Conservation (phyloP, 495 filamentous ascomycete species). For the Sordaria brevicollis region DNA sequence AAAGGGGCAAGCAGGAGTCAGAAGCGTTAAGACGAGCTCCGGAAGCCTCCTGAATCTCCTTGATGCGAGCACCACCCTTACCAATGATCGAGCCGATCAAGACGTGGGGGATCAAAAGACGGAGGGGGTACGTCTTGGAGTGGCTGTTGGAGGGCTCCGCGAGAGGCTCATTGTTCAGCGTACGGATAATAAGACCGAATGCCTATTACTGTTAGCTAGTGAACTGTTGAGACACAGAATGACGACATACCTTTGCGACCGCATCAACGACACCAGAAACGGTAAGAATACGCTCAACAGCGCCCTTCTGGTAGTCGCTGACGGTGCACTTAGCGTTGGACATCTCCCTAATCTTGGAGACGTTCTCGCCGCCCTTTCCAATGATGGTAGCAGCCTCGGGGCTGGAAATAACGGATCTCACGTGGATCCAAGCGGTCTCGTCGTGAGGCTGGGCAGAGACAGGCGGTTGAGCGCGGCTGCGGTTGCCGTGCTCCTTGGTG, state of each 20-base stretch:
- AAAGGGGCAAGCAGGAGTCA: conserved; percentile 83
- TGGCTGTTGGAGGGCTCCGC: conserved; percentile 75
- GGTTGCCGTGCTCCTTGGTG: conserved; percentile 7
- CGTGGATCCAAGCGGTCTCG: conserved; percentile 92
- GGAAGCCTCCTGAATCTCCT: conserved; percentile 96
- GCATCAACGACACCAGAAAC: conserved; percentile 93
- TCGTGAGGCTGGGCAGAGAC: conserved; percentile 44
- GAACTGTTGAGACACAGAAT: background rate
- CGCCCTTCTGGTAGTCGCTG: conserved; percentile 93
- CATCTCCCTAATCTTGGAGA: conserved; percentile 82
- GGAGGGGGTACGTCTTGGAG: conserved; percentile 95
- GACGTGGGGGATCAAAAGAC: conserved; percentile 90
- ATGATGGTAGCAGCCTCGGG: conserved; percentile 96
- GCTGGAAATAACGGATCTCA: conserved; percentile 91
- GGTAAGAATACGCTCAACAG: conserved; percentile 92
- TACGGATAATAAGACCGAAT: conserved; percentile 95
- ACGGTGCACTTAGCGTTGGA: conserved; percentile 97
- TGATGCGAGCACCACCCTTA: conserved; percentile 87
- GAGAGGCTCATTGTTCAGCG: conserved; percentile 90
- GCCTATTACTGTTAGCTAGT: conserved; percentile 46
- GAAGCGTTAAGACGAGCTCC: conserved; percentile 95
- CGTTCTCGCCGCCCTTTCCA: conserved; percentile 97
- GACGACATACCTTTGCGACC: conserved; percentile 73
- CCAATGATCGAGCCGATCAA: conserved; percentile 98
- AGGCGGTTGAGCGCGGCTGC: conserved; percentile 35